phyloP scores from a whole-genome alignment of 2,329 filamentous ascomycete genomes.

The Botrytis fragariae region DNA sequence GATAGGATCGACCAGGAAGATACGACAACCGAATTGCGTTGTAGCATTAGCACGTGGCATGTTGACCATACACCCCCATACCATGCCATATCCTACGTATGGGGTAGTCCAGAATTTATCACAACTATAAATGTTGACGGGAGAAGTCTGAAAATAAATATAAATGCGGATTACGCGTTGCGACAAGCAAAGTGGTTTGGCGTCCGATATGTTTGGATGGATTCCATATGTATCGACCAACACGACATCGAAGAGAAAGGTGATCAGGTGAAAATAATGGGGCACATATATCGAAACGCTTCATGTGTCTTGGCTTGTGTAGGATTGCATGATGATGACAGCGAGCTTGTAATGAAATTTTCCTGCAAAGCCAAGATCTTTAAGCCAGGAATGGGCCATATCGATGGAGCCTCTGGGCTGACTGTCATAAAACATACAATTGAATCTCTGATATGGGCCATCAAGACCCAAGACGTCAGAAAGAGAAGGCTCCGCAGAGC shows the following conservation, averaged over 20 bases:
- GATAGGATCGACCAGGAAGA: not conserved
- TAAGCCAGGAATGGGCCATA: not conserved
- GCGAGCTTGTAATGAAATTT: not conserved
- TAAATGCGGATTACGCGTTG: not conserved
- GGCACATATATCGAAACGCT: not conserved
- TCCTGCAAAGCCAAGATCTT: not conserved
- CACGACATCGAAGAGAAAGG: not conserved
- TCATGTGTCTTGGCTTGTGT: not conserved
- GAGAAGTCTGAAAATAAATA: not conserved
- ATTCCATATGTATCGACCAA: constrained; percentile 6
- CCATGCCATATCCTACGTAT: not conserved
- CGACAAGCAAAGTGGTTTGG: not conserved
- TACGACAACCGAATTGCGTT: not conserved
- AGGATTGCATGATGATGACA: not conserved
- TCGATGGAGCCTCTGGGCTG: not conserved
- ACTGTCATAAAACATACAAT: not conserved
- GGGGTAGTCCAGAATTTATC: not conserved
- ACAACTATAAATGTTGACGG: not conserved
- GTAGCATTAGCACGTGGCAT: not conserved
- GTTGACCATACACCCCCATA: not conserved
- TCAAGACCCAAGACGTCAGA: not conserved
- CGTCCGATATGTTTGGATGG: not conserved
- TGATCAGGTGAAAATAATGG: not conserved
- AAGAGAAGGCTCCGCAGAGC: not conserved
- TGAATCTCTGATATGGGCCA: not conserved